These are phyloP conservation scores for Nicotiana tabacum DNA, from an alignment of 257 asterid species.

Conservation along the genomic window DNA sequence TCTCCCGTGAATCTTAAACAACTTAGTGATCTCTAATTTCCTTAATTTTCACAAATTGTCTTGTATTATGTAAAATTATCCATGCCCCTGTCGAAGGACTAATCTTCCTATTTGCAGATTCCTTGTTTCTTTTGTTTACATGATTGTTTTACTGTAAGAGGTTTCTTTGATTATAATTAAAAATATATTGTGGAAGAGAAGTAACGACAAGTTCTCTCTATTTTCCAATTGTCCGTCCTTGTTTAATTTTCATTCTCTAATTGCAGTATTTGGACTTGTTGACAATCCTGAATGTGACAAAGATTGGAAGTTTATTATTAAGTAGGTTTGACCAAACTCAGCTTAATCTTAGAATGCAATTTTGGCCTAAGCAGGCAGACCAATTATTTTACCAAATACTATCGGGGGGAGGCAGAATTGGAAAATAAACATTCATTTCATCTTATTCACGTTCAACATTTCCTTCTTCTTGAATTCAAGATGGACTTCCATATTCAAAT, in stretches of 20 bases:
- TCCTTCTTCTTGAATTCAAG: too few relatives aligned
- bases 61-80: background rate
- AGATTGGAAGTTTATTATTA: background rate
- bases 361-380: too few relatives aligned
- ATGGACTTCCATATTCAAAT: too few relatives aligned
- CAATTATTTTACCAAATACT: too few relatives aligned
- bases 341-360: too few relatives aligned
- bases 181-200: background rate
- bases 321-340: background rate
- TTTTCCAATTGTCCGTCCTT: background rate
- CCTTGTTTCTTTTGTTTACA: background rate
- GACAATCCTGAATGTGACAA: too few relatives aligned
- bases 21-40: constrained; percentile 58
- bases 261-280: background rate
- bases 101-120: too few relatives aligned
- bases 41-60: background rate
- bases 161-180: background rate
- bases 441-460: too few relatives aligned
- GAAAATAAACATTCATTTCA: too few relatives aligned
- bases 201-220: background rate
- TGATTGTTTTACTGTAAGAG: background rate
- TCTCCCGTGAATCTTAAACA: constrained; percentile 66
- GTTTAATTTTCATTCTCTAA: background rate
- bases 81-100: too few relatives aligned
- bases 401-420: too few relatives aligned